These are phyloP conservation scores for Calcarisporium arbuscula DNA, from an alignment of 2,329 filamentous ascomycete genomes.

Conservation along the genomic window DNA sequence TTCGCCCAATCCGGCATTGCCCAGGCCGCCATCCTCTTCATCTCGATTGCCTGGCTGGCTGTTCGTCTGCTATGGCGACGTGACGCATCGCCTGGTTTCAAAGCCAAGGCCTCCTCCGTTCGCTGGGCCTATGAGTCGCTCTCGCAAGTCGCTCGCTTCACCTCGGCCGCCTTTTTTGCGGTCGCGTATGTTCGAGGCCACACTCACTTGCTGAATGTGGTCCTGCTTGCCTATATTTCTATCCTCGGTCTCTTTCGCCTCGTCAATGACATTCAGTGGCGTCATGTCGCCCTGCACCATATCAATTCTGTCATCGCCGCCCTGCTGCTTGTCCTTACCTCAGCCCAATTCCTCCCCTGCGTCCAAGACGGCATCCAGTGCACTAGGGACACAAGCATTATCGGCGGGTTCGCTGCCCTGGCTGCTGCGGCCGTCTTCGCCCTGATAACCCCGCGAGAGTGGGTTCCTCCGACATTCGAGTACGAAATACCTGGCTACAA, in stretches of 20 bases:
- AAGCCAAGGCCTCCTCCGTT: constrained; percentile 30
- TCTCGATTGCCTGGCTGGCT: constrained; percentile 29
- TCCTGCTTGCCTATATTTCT: constrained; percentile 33
- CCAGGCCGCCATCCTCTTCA: constrained; percentile 29
- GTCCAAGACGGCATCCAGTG: constrained; percentile 28
- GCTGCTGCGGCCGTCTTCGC: constrained; percentile 32
- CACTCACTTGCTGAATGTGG: constrained; percentile 29
- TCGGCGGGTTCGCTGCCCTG: constrained; percentile 30
- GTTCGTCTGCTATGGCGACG: constrained; percentile 26
- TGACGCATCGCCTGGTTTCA: constrained; percentile 15
- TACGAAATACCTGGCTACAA: constrained; percentile 31
- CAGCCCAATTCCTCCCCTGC: constrained; percentile 37
- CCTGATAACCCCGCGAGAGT: constrained; percentile 41
- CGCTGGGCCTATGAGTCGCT: constrained; percentile 35
- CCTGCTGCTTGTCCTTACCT: constrained; percentile 27
- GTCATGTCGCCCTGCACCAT: constrained; percentile 40
- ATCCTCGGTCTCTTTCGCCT: constrained; percentile 37
- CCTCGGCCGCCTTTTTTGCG: constrained; percentile 32
- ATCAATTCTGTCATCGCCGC: constrained; percentile 38
- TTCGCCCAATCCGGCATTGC: constrained; percentile 34
- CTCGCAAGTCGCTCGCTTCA: constrained; percentile 33
- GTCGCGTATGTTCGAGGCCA: constrained; percentile 26
- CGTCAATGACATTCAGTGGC: constrained; percentile 34
- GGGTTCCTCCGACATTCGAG: constrained; percentile 37
- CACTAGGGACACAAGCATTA: constrained; percentile 21